Evolutionary conservation across 2,329 filamentous ascomycete genomes (phyloP), one percentile per base, ranked within the genome.

Genomic region (Tympanopsis confertula): DNA sequence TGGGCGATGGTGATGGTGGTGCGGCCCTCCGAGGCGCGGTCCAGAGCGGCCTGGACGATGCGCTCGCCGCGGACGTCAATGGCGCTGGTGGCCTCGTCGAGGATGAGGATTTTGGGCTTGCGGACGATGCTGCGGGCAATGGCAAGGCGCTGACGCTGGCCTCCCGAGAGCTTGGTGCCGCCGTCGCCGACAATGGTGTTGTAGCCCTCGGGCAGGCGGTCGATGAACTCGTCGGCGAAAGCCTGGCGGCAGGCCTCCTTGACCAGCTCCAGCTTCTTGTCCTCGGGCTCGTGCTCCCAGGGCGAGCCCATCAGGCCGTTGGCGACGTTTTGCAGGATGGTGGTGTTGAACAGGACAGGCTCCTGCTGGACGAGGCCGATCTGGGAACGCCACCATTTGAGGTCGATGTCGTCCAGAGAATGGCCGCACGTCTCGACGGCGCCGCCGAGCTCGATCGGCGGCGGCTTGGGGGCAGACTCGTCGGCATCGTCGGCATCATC

Each of bases 101-200:
- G 63, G 24, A 88, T 77, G 3, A 86, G 63, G 29, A 86, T 83
- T 13, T 69, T 68, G 0, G 84, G 83, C 42, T 79, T 67, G 41
- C 80, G 75, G 35, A 88, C 69, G 42, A 89, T 85, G 28, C 77
- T 79, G 20, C 84, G 68, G 1, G 83, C 82, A 43, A 87, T 87
- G 2, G 83, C 82, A 18, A 93, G 69, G 4, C 86, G 74, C 53
- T 93, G 86, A n/a, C 84, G 74, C 53, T 94, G 86, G 1, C 86
- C 86, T n/a, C 85, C 82, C 10, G 81, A 86, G 1, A 93, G 62
- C 51, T 84, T 86, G 35, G 82, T 79, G 4, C 86, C 86, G 19
- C 72, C 72, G 50, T 89, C 84, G 1, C 86, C 86, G 1, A 91
- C 84, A 5, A 71, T 58, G 0, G 85, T 86, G 4, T 81, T 69